A percentile compares a stretch with the other conserved stretches of the same genome.
Conservation (phyloP, 2,329 filamentous ascomycete genomes). For the Ophiostoma sp. region DNA sequence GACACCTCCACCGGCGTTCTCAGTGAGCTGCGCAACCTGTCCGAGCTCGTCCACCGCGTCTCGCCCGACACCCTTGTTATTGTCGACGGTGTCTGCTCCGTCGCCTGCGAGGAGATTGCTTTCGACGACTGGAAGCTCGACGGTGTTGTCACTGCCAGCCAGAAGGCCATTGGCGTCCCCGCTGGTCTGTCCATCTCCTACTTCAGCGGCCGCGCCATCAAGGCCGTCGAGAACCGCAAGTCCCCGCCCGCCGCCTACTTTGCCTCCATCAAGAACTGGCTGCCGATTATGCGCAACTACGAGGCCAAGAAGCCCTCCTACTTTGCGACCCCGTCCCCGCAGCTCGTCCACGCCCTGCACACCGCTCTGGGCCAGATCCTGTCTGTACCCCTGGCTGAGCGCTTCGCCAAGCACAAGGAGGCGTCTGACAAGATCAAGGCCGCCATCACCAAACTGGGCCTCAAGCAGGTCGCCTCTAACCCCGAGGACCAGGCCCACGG, state of each 20-base stretch:
- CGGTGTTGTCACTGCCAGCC: constrained; percentile 87
- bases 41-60: constrained; percentile 79
- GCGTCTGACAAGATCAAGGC: constrained; percentile 86
- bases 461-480: constrained; percentile 82
- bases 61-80: constrained; percentile 89
- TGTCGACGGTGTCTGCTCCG: constrained; percentile 95
- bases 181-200: constrained; percentile 93
- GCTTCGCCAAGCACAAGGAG: constrained; percentile 78
- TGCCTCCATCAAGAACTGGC: constrained; percentile 95
- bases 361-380: constrained; percentile 85
- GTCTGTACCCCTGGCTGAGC: constrained; percentile 73
- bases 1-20: constrained; percentile 96
- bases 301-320: constrained; percentile 97
- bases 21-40: constrained; percentile 81
- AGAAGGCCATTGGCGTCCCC: constrained; percentile 95
- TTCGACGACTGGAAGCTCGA: constrained; percentile 96
- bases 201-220: constrained; percentile 84
- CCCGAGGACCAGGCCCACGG: constrained; percentile 91
- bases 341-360: constrained; percentile 89
- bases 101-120: constrained; percentile 91
- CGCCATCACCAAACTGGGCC: constrained; percentile 73
- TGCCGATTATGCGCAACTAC: constrained; percentile 98
- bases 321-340: constrained; percentile 94
- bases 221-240: constrained; percentile 77
- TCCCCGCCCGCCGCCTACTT: constrained; percentile 86